Percentiles rank a stretch among this genome's conserved stretches.
Conservation (phyloP, 805 yeast genomes). For the Metschnikowia baotianmanensis region DNA sequence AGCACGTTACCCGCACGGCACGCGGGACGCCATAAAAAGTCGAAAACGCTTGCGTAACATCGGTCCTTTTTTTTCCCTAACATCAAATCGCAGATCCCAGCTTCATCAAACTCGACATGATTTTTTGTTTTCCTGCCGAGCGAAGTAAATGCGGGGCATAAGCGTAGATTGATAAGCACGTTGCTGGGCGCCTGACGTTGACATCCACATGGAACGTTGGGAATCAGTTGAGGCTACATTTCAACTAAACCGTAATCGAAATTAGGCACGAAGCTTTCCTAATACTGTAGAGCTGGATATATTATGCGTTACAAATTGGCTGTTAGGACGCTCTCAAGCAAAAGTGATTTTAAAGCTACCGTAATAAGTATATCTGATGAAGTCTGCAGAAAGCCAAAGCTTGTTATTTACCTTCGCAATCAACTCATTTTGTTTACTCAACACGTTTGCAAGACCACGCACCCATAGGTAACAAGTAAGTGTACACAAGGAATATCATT, state of each 20-base stretch:
- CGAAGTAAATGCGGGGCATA: slow-evolving; percentile 19
- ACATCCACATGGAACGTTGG: slow-evolving; percentile 22
- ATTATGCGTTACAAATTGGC: no score
- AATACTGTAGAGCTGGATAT: not conserved
- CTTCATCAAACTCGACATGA: slow-evolving; percentile 15
- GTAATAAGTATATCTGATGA: no score
- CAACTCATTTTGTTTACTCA: no score
- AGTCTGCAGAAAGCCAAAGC: no score
- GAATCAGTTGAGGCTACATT: slow-evolving; percentile 25
- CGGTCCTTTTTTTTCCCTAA: slow-evolving; percentile 8
- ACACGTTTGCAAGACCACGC: no score
- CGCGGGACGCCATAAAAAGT: not conserved
- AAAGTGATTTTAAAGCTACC: no score
- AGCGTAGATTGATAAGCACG: slow-evolving; percentile 23
- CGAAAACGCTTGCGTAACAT: no score
- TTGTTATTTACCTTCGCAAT: no score
- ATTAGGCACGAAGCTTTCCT: not conserved
- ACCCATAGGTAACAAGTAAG: no score
- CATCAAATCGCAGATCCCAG: slow-evolving; percentile 22
- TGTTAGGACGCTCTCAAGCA: no score
- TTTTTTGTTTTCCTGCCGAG: slow-evolving; percentile 8
- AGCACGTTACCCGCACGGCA: slow-evolving; percentile 12
- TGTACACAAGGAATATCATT: no score
- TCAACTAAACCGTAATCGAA: no score
- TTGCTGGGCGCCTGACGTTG: slow-evolving; percentile 28